A percentile compares a stretch with the other conserved stretches of the same genome.
phyloP scores from a whole-genome alignment of 306 rosid genomes.

The Castanopsis chinensis region DNA sequence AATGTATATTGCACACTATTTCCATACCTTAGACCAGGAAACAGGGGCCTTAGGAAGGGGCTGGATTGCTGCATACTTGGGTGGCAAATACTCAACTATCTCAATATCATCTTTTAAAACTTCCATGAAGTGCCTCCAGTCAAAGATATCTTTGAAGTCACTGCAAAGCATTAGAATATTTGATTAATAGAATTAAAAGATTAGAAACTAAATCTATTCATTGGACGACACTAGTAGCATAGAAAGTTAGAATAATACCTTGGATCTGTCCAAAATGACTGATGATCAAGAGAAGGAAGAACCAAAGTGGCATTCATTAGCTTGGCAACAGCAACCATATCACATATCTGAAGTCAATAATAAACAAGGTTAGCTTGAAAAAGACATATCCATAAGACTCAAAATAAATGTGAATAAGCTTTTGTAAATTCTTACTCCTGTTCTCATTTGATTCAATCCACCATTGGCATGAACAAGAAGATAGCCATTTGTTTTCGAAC shows the following conservation, averaged over 20 bases:
- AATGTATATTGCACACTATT: not conserved
- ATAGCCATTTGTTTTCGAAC: constrained; percentile 73
- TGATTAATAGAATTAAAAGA: constrained; percentile 18
- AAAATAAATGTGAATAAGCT: not conserved
- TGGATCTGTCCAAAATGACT: constrained; percentile 98
- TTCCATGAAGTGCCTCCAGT: constrained; percentile 89
- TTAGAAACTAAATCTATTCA: not conserved
- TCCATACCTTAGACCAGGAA: constrained; percentile 94
- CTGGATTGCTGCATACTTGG: constrained; percentile 42
- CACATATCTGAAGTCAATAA: constrained; percentile 74
- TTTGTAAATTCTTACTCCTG: constrained; percentile 60
- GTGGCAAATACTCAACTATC: constrained; percentile 76
- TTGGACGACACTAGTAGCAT: not conserved
- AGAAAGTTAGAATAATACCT: constrained; percentile 46
- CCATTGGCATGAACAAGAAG: constrained; percentile 95
- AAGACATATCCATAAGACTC: not conserved
- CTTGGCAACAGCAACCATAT: constrained; percentile 98
- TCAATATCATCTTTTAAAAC: constrained; percentile 69
- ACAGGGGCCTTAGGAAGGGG: constrained; percentile 83
- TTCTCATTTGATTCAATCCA: constrained; percentile 99
- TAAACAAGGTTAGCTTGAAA: constrained; percentile 32
- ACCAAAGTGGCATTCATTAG: constrained; percentile 94
- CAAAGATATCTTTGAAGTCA: constrained; percentile 91
- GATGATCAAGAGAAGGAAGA: constrained; percentile 91
- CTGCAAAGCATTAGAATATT: constrained; percentile 56